Conservation (phyloP, 2,329 filamentous ascomycete genomes). For the Colletotrichum chlorophyti region DNA sequence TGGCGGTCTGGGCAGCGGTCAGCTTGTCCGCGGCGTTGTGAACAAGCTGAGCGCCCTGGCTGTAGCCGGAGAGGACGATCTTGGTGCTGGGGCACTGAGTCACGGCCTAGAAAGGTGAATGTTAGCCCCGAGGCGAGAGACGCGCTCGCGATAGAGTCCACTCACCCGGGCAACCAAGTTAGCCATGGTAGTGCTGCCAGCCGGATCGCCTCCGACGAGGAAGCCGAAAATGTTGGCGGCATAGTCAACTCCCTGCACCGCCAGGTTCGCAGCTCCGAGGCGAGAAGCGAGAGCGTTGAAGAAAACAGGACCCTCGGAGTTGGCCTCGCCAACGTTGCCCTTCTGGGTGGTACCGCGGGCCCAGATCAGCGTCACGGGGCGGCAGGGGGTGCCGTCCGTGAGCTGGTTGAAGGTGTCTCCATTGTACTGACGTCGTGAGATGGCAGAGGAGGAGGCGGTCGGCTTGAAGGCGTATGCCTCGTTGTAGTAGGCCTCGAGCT, state of each 20-base stretch:
- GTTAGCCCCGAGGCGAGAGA: neutral
- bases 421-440: conserved; percentile 26
- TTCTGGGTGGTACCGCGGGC: conserved; percentile 60
- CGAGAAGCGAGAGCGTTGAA: conserved; percentile 49
- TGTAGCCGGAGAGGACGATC: conserved; percentile 56
- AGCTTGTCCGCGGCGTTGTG: conserved; percentile 50
- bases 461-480: conserved; percentile 5
- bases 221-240: conserved; percentile 52
- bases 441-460: neutral
- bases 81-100: conserved; percentile 52
- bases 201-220: conserved; percentile 50
- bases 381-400: conserved; percentile 40
- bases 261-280: conserved; percentile 50
- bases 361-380: conserved; percentile 59
- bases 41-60: conserved; percentile 46
- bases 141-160: neutral
- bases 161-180: conserved; percentile 3
- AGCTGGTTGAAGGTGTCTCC: conserved; percentile 29
- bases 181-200: conserved; percentile 51
- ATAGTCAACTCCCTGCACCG: conserved; percentile 62
- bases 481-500: conserved; percentile 29
- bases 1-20: conserved; percentile 40
- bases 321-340: conserved; percentile 56
- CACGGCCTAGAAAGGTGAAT: conserved; percentile 37
- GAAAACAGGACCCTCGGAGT: conserved; percentile 54